These are phyloP conservation scores for Acer saccharum DNA, from an alignment of 345 rosid genomes.

Conservation along the genomic window DNA sequence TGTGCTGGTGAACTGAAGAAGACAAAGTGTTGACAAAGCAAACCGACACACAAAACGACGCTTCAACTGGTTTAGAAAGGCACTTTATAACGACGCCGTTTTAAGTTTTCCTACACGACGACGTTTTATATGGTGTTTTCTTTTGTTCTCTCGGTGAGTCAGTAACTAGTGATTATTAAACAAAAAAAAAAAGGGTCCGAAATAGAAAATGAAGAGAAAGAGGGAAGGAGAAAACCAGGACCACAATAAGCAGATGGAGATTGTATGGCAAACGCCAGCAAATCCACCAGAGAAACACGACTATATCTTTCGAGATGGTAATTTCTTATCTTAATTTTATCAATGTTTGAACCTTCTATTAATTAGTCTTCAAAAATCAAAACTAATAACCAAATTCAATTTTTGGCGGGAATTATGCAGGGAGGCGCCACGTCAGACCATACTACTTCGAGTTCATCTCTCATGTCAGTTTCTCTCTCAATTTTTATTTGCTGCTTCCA, in stretches of 20 bases:
- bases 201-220: constrained; percentile 33
- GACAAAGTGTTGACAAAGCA: constrained; percentile 26
- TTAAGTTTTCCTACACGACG: background rate
- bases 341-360: background rate
- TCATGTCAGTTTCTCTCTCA: constrained; percentile 51
- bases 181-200: background rate
- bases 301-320: constrained; percentile 72
- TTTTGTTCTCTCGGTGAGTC: background rate
- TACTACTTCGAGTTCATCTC: constrained; percentile 89
- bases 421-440: constrained; percentile 83
- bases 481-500: background rate
- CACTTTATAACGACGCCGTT: constrained; percentile 21
- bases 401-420: constrained; percentile 45
- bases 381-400: background rate
- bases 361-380: background rate
- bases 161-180: background rate
- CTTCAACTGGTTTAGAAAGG: constrained; percentile 10
- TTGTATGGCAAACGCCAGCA: constrained; percentile 65
- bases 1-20: constrained; percentile 40
- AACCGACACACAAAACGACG: constrained; percentile 28
- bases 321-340: background rate
- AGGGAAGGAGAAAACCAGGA: constrained; percentile 25
- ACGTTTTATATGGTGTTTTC: background rate
- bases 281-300: constrained; percentile 65
- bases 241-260: constrained; percentile 43